Conservation (phyloP, 2,329 filamentous ascomycete genomes). For the Trichoderma sp. region DNA sequence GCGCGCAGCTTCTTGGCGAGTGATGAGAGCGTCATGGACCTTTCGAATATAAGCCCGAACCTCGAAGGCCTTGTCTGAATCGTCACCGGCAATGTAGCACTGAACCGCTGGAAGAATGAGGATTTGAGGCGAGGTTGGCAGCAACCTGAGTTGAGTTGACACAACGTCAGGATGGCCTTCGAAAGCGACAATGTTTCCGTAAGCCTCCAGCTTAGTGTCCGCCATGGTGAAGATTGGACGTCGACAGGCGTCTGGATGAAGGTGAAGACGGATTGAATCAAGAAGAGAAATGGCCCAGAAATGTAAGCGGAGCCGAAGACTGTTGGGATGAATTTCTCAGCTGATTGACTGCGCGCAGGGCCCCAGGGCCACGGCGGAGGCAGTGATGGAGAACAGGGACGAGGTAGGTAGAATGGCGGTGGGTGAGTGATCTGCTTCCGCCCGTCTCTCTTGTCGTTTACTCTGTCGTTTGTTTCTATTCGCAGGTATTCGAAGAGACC, state of each 20-base stretch:
- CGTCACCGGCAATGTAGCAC: conserved; percentile 42
- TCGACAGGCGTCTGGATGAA: neutral
- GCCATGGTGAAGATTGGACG: conserved; percentile 25
- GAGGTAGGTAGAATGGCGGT: conserved; percentile 9
- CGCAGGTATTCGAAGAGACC: neutral
- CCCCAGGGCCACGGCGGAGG: neutral
- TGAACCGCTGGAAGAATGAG: conserved; percentile 55
- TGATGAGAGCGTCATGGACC: conserved; percentile 50
- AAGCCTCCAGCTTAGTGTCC: conserved; percentile 25
- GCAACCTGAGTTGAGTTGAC: conserved; percentile 57
- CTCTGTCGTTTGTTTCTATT: neutral
- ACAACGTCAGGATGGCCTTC: conserved; percentile 56
- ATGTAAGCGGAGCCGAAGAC: neutral
- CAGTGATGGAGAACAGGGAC: neutral
- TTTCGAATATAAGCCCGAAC: conserved; percentile 43
- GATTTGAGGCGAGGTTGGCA: conserved; percentile 58
- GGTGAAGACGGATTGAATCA: neutral
- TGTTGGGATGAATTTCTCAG: neutral
- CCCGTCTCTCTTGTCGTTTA: neutral
- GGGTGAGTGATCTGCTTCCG: conserved; percentile 3
- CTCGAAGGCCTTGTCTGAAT: conserved; percentile 31
- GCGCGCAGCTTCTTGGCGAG: conserved; percentile 48
- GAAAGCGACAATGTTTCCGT: conserved; percentile 57
- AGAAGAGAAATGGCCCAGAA: neutral
- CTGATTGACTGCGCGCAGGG: conserved; percentile 1